Evolutionary conservation across 441 rosid species (phyloP), one percentile per base, ranked within the genome.

Genomic region (Euphorbia corollata): DNA sequence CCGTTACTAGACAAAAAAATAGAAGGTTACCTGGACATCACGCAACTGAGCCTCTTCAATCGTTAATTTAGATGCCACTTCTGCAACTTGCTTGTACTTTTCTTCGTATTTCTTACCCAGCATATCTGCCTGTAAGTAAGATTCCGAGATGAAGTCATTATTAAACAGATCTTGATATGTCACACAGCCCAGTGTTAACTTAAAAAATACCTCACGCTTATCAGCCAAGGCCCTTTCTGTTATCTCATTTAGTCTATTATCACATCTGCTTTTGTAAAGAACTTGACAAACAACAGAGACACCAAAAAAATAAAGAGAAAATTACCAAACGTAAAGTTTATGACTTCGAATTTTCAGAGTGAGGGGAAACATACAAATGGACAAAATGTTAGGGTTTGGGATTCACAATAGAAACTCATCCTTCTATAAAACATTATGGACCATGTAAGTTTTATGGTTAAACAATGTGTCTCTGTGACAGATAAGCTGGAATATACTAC

Each of bases 51-150:
- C 98, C 68, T 94, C 99, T 77, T 94, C 97, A 68, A 94, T 82
- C 18, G 98, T 86, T 79, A 94, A 83, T 76, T 89, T 91, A 68
- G 99, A 91, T 65, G 97, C 96, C 77, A 89, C 74, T 80, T 89
- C 98, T 69, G 96, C 92, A 64, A 91, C 99, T 85, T 94, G 99
- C 82, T 85, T 91, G 82, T 91, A 91, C 80, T 87, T 94, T 80
- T 94, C 99, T 76, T 91, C 97, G 74, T 91, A 91, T 78, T 94
- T 94, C 78, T 89, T 94, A 58, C 85, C 91, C 84, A 89, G 81
- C 63, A 77, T 71, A 76, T 89, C 97, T 27, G 94, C 99, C 99
- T 94, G 80, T 68, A 66, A 47, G 65, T 71, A 80, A 68, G 75
- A 68, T 67, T 59, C 64, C 58, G 70, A 38, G 62, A 61, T 19